Conservation (phyloP, 768 basidiomycete genomes). For the Saitozyma podzolica region DNA sequence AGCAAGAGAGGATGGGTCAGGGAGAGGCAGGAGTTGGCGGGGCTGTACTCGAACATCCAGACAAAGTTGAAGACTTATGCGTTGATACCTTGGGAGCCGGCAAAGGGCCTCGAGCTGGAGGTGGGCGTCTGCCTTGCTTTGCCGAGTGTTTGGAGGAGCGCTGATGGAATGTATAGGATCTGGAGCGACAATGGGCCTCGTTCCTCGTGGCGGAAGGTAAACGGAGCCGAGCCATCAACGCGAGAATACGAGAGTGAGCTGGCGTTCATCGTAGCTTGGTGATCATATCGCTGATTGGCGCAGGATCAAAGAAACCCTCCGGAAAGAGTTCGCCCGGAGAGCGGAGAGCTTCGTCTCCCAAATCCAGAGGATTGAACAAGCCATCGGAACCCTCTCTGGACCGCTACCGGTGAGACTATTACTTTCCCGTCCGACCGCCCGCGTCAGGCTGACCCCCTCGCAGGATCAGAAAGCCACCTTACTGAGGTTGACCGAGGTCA, state of each 20-base stretch:
- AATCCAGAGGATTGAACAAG: slow-evolving; percentile 44
- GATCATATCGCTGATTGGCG: slow-evolving; percentile 8
- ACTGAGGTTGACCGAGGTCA: slow-evolving; percentile 14
- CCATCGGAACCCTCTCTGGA: slow-evolving; percentile 41
- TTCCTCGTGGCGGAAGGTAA: slow-evolving; percentile 73
- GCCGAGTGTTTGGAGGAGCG: not conserved
- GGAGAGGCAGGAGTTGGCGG: slow-evolving; percentile 82
- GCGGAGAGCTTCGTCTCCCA: slow-evolving; percentile 47
- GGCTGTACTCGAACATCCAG: slow-evolving; percentile 87
- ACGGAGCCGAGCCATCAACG: slow-evolving; percentile 79
- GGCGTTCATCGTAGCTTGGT: not conserved
- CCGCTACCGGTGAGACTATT: slow-evolving; percentile 34
- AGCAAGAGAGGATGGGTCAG: slow-evolving; percentile 84
- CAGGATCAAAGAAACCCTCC: slow-evolving; percentile 52
- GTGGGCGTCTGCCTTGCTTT: slow-evolving; percentile 52
- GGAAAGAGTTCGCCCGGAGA: slow-evolving; percentile 42
- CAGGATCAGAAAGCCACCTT: slow-evolving; percentile 75
- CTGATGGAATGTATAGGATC: slow-evolving; percentile 56
- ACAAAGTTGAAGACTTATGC: slow-evolving; percentile 91
- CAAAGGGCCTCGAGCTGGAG: slow-evolving; percentile 64
- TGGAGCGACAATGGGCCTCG: slow-evolving; percentile 74
- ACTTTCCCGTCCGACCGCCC: not conserved
- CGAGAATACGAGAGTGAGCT: slow-evolving; percentile 79
- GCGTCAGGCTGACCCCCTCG: not conserved
- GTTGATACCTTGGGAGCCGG: slow-evolving; percentile 78